Evolutionary conservation across 2,329 filamentous ascomycete genomes (phyloP).

Genomic region (Neofusicoccum sp.): DNA sequence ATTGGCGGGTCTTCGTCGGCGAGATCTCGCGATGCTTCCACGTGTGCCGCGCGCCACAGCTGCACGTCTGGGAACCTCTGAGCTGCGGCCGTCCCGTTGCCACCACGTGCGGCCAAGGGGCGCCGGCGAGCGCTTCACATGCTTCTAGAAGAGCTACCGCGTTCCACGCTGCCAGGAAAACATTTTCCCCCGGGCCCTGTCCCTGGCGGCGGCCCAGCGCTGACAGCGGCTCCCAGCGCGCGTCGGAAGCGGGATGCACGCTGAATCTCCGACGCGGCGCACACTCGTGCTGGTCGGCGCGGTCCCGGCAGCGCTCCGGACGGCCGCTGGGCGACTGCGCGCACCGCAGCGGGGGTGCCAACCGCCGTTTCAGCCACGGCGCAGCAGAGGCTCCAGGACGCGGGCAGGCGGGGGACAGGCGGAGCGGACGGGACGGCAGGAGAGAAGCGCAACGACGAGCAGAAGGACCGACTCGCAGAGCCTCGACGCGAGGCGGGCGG

Average conservation of each 20-base stretch:
- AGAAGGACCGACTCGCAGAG: constrained; percentile 15
- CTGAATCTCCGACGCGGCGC: neutral
- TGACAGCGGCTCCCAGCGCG: too few species aligned
- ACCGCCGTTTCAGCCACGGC: neutral
- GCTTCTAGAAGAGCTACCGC: constrained; percentile 16
- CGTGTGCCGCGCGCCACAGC: constrained; percentile 16
- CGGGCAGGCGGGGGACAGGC: neutral
- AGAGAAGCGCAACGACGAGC: neutral
- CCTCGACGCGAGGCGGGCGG: constrained; percentile 16
- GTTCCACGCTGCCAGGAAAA: neutral
- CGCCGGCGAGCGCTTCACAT: constrained; percentile 1
- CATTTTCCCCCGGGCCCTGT: constrained; percentile 1
- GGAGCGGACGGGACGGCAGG: neutral
- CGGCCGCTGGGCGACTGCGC: neutral
- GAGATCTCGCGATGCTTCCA: constrained; percentile 7
- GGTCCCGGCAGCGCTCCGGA: constrained; percentile 3
- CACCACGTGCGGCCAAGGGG: constrained; percentile 15
- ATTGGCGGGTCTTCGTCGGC: constrained; percentile 12
- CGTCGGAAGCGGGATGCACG: neutral
- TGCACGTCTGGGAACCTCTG: neutral
- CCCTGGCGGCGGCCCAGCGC: too few species aligned
- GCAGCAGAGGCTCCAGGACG: neutral
- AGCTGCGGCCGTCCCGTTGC: neutral
- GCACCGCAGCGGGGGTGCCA: neutral
- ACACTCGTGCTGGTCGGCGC: neutral